phyloP scores from a whole-genome alignment of 2,329 filamentous ascomycete genomes.

The Sphaerulina musiva region DNA sequence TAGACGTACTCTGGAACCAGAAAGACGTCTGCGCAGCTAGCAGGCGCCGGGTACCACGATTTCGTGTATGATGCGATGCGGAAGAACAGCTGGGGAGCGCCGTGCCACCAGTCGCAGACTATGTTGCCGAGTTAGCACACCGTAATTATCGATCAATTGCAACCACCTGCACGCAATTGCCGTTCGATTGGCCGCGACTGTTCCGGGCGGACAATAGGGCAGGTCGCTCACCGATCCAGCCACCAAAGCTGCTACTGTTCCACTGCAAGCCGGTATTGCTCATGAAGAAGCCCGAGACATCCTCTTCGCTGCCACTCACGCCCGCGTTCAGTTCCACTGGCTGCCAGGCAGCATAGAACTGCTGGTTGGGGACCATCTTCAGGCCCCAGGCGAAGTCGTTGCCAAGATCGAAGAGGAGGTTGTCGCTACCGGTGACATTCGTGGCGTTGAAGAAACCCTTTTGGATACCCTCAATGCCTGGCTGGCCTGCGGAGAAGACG shows the following conservation, averaged over 20 bases:
- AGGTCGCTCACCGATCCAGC: constrained; percentile 25
- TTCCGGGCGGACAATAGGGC: too few species aligned
- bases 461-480: constrained; percentile 11
- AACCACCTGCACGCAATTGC: too few species aligned
- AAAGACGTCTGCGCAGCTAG: constrained; percentile 31
- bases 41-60: constrained; percentile 16
- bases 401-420: constrained; percentile 31
- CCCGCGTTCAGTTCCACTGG: constrained; percentile 31
- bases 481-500: constrained; percentile 18
- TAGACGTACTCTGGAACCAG: constrained; percentile 28
- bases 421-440: constrained; percentile 20
- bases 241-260: constrained; percentile 25
- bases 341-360: constrained; percentile 31
- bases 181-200: too few species aligned
- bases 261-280: constrained; percentile 33
- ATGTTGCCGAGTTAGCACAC: neutral
- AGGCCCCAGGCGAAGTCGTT: constrained; percentile 27
- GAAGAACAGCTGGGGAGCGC: constrained; percentile 32
- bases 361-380: constrained; percentile 16
- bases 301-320: constrained; percentile 7
- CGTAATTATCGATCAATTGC: too few species aligned
- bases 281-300: constrained; percentile 25
- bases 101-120: constrained; percentile 33
- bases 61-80: constrained; percentile 22
- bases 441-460: constrained; percentile 27